Evolutionary conservation across 768 basidiomycete genomes (phyloP).

Genomic region (Leccinum subgranulosum): DNA sequence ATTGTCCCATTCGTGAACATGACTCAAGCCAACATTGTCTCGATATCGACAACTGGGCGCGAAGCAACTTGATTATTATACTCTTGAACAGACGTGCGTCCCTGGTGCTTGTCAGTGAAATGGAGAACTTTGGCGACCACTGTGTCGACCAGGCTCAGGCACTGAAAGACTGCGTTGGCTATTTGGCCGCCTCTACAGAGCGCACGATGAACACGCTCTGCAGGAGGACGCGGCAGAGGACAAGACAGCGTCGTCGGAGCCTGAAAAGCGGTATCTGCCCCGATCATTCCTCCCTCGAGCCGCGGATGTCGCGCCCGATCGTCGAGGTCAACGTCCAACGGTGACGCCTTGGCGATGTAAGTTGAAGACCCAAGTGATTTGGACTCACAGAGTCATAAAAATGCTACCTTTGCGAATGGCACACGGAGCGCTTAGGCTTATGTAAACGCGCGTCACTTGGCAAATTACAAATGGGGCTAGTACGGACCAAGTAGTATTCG

Average conservation of each 20-base stretch:
- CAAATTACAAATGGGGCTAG: no score
- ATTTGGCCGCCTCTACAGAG: not conserved
- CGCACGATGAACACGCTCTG: not conserved
- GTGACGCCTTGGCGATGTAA: not conserved
- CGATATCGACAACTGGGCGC: not conserved
- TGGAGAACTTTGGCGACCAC: not conserved
- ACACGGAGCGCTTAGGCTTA: no score
- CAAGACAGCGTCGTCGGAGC: no score
- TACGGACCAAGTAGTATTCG: no score
- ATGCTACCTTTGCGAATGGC: no score
- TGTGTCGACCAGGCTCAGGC: no score
- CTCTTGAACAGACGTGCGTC: not conserved
- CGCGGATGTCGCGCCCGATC: not conserved
- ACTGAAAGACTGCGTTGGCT: no score
- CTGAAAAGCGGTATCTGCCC: no score
- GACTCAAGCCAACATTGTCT: not conserved
- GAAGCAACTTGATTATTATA: not conserved
- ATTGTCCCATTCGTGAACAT: not conserved
- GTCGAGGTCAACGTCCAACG: not conserved
- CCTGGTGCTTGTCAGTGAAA: not conserved
- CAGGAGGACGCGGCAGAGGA: no score
- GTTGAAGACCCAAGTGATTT: not conserved
- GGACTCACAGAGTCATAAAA: no score
- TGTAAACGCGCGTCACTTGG: no score
- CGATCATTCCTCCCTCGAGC: no score